Base-by-base conservation (phyloP, 1,284 basidiomycete genomes). In the Inonotus hispidus region DNA sequence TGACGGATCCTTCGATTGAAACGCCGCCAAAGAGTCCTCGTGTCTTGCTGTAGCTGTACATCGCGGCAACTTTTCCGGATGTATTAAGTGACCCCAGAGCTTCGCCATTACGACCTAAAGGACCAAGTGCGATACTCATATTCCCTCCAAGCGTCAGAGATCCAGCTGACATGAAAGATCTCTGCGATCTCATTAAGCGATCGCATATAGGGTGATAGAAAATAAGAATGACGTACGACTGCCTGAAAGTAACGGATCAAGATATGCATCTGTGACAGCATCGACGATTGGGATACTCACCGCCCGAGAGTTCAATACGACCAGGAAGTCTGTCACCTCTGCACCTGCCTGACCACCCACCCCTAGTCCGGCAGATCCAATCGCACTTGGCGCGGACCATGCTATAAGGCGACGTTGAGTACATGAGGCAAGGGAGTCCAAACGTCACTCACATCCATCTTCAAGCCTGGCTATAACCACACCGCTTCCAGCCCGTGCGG, bases 11-110 rank as follows among this genome's bases (percentile, higher is more conserved):
- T 79, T 98, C 95, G 38, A 98, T 76, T 8, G 92, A 94, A 16
- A 90, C 72, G 8, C 85, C 90, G 46, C 90, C 93, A 66, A 97
- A 97, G 1, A 98, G 80, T 11, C 96, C 96, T 65, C 92, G 87
- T 3, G 94, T 95, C 73, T 95, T 95, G 3, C 92, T 95, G 73
- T 99, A 99, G 66, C 89, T 92, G 74, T 96, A 94, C 94, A 98
- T 98, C 53, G 95, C 95, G 6, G 95, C 93, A 3, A 98, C 74
- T 70, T 90, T 91, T 54, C 95, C 95, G 56, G 87, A 91, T 0
- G 91, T 83, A 70, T 89, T 98, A 59, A 99, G 68, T 0, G 93
- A 81, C 14, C 94, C 95, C 21, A 87, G 82, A 1, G 94, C 97
- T 75, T 98, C 96, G 13, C 95, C 94, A 66, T 95, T 97, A 41